Percentiles rank a stretch among this genome's conserved stretches.
Conservation (phyloP, 768 basidiomycete genomes). For the Auriscalpium vulgare region DNA sequence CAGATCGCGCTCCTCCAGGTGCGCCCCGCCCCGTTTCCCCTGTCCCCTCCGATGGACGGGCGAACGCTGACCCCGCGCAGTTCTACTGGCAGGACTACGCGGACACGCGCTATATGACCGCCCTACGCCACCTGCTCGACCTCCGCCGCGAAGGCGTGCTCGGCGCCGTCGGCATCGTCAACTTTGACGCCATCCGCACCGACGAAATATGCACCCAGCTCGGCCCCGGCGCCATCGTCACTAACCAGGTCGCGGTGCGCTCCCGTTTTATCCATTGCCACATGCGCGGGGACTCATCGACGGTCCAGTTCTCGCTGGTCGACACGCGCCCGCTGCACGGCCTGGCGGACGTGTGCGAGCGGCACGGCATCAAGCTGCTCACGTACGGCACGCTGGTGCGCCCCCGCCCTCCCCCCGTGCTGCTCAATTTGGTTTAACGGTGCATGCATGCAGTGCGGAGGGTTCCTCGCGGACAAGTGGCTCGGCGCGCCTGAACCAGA, state of each 20-base stretch:
- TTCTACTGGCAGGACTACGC: constrained; percentile 76
- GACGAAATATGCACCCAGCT: constrained; percentile 76
- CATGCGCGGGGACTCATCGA: neutral
- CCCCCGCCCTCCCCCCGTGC: constrained; percentile 6
- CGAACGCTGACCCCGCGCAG: constrained; percentile 27
- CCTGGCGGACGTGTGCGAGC: constrained; percentile 69
- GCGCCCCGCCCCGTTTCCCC: constrained; percentile 6
- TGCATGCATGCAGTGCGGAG: constrained; percentile 54
- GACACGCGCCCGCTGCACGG: constrained; percentile 71
- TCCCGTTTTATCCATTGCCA: neutral
- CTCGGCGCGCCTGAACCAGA: constrained; percentile 61
- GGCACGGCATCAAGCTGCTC: constrained; percentile 64
- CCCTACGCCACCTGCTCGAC: constrained; percentile 45
- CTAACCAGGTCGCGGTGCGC: constrained; percentile 75
- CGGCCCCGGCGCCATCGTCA: constrained; percentile 63
- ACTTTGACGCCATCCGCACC: constrained; percentile 68
- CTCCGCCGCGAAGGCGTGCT: constrained; percentile 56
- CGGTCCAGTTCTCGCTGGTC: constrained; percentile 65
- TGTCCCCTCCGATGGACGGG: neutral
- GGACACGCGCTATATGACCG: constrained; percentile 39
- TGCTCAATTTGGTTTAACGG: neutral
- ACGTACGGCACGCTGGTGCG: constrained; percentile 78
- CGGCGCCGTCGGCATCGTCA: constrained; percentile 64
- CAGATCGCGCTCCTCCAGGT: constrained; percentile 72
- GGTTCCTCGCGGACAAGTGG: constrained; percentile 76